Conservation (phyloP, 2,329 filamentous ascomycete species). For the Ceratocystis smalleyi region DNA sequence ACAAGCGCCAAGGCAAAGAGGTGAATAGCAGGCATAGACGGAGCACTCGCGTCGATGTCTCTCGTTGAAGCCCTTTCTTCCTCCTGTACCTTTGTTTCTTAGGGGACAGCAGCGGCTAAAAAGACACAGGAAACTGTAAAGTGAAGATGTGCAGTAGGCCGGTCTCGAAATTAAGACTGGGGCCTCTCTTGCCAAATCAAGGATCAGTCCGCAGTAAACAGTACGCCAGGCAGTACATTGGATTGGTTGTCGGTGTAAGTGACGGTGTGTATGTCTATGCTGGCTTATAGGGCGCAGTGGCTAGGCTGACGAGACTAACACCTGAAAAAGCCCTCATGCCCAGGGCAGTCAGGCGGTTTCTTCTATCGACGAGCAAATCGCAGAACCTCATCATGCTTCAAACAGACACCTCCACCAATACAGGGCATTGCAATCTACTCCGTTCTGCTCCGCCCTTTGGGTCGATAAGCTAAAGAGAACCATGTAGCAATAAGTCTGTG, state of each 20-base stretch:
- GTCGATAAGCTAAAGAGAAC: too few relatives aligned
- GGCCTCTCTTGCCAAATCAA: neutral
- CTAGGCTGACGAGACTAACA: too few relatives aligned
- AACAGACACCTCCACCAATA: neutral
- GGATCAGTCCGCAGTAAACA: neutral
- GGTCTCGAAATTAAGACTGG: neutral
- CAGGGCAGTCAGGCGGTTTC: neutral
- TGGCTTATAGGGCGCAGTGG: too few relatives aligned
- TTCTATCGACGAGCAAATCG: neutral
- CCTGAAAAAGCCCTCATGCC: neutral
- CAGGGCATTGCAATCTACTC: neutral
- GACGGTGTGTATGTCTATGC: too few relatives aligned
- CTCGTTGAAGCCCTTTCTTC: neutral
- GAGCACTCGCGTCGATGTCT: too few relatives aligned
- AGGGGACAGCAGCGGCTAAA: neutral
- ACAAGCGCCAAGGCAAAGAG: neutral
- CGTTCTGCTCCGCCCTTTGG: neutral
- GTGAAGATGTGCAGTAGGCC: neutral
- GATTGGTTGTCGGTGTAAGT: too few relatives aligned
- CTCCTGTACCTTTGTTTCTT: neutral
- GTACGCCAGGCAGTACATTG: too few relatives aligned
- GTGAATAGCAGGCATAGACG: neutral
- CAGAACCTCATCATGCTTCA: neutral
- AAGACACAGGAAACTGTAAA: neutral
- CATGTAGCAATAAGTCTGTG: neutral